Evolutionary conservation across 2,329 filamentous ascomycete species (phyloP).

Genomic region (Penicillium fuscoglaucum): DNA sequence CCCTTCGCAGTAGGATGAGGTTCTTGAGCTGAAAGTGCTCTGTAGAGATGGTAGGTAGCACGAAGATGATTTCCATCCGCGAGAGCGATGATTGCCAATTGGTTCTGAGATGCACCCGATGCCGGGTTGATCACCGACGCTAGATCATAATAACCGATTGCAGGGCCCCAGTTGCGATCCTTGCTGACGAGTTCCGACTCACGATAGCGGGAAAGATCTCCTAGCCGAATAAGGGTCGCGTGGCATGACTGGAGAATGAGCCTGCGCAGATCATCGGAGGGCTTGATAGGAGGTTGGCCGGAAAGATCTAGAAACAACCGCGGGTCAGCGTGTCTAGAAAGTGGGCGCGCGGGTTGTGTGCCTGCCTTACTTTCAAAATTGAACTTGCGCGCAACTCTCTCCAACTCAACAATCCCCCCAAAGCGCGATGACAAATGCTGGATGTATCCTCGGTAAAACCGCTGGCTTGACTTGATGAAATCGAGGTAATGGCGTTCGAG

Average conservation of each 20-base stretch:
- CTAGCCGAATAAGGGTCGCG: constrained; percentile 78
- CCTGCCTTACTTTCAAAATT: constrained; percentile 45
- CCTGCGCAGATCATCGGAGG: constrained; percentile 54
- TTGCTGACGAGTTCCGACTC: constrained; percentile 70
- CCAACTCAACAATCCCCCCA: constrained; percentile 58
- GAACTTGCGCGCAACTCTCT: constrained; percentile 56
- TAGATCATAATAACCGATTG: constrained; percentile 80
- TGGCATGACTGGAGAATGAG: constrained; percentile 74
- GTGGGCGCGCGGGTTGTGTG: background rate
- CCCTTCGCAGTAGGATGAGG: constrained; percentile 72
- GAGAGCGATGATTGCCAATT: constrained; percentile 81
- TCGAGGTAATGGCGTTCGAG: constrained; percentile 76
- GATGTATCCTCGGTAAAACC: constrained; percentile 85
- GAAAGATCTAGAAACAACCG: constrained; percentile 39
- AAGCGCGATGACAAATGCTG: constrained; percentile 68
- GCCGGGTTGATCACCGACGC: constrained; percentile 76
- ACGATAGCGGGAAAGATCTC: constrained; percentile 87
- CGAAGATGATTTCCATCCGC: constrained; percentile 76
- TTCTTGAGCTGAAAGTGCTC: constrained; percentile 70
- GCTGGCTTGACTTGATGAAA: constrained; percentile 84
- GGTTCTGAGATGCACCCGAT: constrained; percentile 82
- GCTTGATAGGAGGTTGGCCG: constrained; percentile 47
- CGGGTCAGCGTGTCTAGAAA: constrained; percentile 6
- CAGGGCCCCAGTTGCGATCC: constrained; percentile 73
- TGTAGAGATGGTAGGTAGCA: constrained; percentile 86